These are phyloP conservation scores for Posidonia australis DNA, from an alignment of 106 monocot species.

Conservation along the genomic window DNA sequence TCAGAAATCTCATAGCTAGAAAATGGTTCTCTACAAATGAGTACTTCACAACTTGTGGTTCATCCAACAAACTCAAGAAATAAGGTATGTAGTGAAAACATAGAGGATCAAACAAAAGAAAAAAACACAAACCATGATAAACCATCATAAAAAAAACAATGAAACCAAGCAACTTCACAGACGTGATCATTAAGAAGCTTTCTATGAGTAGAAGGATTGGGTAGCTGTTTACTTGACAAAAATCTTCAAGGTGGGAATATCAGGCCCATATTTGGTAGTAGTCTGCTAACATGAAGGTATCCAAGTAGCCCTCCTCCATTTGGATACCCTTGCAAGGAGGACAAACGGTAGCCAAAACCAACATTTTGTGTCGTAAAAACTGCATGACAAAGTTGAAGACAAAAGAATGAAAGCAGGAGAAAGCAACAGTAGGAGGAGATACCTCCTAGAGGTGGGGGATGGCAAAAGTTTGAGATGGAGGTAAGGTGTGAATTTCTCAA, in stretches of 20 bases:
- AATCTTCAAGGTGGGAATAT: slow-evolving; percentile 64
- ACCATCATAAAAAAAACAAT: no score
- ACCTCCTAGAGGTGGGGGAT: background rate
- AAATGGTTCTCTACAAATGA: no score
- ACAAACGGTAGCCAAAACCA: slow-evolving; percentile 55
- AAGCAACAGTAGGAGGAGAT: background rate
- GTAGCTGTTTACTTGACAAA: slow-evolving; percentile 60
- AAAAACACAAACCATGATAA: background rate
- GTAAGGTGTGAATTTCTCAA: background rate
- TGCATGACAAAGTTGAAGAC: background rate
- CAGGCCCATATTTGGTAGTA: slow-evolving; percentile 69
- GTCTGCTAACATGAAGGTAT: slow-evolving; percentile 49
- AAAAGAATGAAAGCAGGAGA: background rate
- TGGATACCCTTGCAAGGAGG: slow-evolving; percentile 43
- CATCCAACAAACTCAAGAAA: no score
- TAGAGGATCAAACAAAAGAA: background rate
- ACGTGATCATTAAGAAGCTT: no score
- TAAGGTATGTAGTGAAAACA: background rate
- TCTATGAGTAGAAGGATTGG: background rate
- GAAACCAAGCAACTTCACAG: no score
- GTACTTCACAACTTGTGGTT: no score
- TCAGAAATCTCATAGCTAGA: no score
- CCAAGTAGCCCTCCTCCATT: slow-evolving; percentile 61
- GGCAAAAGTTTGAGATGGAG: no score
- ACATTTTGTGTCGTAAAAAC: slow-evolving; percentile 17